Evolutionary conservation across 1,284 basidiomycete species (phyloP).

Genomic region (Papiliotrema laurentii): DNA sequence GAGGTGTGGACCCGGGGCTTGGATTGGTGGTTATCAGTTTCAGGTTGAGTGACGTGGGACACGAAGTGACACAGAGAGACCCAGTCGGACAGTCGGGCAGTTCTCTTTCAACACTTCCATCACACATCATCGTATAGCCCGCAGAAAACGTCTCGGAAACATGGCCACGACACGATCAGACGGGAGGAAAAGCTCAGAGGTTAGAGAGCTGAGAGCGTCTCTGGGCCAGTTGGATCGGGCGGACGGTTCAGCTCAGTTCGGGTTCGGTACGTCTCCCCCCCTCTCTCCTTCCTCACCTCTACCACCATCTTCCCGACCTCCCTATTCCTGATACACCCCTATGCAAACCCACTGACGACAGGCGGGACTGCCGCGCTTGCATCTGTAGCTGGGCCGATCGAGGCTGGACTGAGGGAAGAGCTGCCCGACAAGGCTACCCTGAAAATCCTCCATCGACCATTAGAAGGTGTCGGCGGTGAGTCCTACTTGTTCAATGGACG

Average conservation of each 20-base stretch:
- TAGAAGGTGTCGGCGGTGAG: conserved; percentile 50
- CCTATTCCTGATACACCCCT: no score
- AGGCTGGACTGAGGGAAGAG: conserved; percentile 54
- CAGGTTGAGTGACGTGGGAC: no score
- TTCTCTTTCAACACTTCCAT: no score
- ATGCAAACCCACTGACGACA: conserved; percentile 16
- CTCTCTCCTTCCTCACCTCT: no score
- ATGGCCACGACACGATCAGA: conserved; percentile 18
- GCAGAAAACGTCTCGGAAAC: no score
- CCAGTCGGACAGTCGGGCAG: no score
- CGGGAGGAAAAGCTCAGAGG: conserved; percentile 19
- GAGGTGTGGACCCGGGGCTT: no score
- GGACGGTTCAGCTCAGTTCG: conserved; percentile 45
- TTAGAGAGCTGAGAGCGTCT: conserved; percentile 21
- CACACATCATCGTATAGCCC: no score
- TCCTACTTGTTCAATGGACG: no score
- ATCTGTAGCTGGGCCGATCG: conserved; percentile 52
- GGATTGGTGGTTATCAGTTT: no score
- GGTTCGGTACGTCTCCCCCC: conserved; percentile 46
- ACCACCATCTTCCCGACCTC: no score
- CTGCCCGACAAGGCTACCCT: conserved; percentile 52
- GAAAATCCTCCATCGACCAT: conserved; percentile 52
- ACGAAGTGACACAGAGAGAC: no score
- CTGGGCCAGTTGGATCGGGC: conserved; percentile 39
- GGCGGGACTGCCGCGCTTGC: conserved; percentile 48